phyloP scores from a whole-genome alignment of 257 asterid species.

The Solanum bukasovii region DNA sequence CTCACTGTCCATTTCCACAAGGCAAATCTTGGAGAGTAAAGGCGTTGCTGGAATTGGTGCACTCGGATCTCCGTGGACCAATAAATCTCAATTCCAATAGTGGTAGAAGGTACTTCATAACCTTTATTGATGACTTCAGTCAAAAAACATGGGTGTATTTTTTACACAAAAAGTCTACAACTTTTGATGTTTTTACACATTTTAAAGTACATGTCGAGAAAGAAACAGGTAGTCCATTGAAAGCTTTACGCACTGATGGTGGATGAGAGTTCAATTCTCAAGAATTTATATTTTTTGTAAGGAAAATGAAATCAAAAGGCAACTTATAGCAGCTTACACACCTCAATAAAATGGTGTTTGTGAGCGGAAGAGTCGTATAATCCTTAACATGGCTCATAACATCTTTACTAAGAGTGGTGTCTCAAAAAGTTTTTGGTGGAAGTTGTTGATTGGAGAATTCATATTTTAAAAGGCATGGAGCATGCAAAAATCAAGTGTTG shows the following conservation, averaged over 20 bases:
- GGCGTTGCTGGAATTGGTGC: background rate
- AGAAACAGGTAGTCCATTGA: background rate
- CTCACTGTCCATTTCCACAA: background rate
- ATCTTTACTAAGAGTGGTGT: too few relatives aligned
- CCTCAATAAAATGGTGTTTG: background rate
- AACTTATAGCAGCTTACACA: background rate
- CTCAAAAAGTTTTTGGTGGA: too few relatives aligned
- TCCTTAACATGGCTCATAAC: background rate
- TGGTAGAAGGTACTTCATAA: background rate
- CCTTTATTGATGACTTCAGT: background rate
- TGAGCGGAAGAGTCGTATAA: background rate
- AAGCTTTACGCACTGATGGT: background rate
- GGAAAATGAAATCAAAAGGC: background rate
- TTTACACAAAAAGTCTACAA: background rate
- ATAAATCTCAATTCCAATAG: background rate
- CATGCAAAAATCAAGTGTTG: background rate
- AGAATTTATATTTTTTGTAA: background rate
- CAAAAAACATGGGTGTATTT: background rate
- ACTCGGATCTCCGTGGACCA: background rate
- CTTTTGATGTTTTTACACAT: background rate
- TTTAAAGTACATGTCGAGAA: background rate
- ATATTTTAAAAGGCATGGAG: background rate
- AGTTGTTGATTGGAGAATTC: too few relatives aligned
- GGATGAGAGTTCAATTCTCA: background rate
- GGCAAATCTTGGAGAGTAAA: background rate